Conservation (phyloP, 352 stramenopile species). For the Phytophthora constricta region DNA sequence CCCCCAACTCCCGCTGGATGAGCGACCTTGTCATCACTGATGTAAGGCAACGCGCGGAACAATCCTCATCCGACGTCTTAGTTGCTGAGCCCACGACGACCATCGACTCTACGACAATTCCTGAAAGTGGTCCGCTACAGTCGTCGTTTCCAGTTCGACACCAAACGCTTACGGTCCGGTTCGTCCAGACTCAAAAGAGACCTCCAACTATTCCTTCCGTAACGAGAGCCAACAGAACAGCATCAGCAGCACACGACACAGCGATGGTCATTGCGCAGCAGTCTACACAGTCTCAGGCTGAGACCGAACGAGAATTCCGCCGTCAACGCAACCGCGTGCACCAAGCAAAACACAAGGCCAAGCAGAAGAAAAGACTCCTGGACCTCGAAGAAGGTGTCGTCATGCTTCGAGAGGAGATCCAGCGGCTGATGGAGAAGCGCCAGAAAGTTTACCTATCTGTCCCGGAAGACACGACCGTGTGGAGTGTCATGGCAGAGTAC, state of each 20-base stretch:
- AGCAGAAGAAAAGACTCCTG: slow-evolving; percentile 1
- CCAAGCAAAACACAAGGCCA: background rate
- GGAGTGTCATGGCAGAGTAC: background rate
- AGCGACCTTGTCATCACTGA: background rate
- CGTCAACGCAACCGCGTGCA: background rate
- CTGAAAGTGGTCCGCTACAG: no score
- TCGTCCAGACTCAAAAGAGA: no score
- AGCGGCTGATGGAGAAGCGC: background rate
- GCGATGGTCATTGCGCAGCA: no score
- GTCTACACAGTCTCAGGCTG: no score
- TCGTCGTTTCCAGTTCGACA: no score
- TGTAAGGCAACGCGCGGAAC: background rate
- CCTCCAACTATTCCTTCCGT: background rate
- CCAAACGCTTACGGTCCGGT: no score
- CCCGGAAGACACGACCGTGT: background rate
- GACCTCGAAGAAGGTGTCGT: background rate
- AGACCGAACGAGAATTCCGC: background rate
- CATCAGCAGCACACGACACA: no score
- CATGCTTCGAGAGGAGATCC: background rate
- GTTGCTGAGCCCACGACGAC: no score
- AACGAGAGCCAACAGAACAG: background rate
- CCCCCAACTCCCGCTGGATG: background rate
- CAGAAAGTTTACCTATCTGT: background rate
- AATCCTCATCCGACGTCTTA: no score
- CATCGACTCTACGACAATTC: no score